These are phyloP conservation scores for Gossypioides kirkii DNA, from an alignment of 345 rosid genomes.

Conservation along the genomic window DNA sequence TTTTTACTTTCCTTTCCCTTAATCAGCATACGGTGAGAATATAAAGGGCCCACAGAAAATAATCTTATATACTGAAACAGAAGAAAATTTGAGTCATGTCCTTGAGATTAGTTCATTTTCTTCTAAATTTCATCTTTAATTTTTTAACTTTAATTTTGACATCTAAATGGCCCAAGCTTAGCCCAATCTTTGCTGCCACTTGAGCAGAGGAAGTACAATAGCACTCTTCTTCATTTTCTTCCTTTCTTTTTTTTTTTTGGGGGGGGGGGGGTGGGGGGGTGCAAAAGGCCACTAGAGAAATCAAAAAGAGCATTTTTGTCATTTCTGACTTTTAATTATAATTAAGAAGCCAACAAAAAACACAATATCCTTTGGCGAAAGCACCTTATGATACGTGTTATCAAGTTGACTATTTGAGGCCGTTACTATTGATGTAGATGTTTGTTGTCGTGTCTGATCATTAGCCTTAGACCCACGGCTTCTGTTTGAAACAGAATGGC, in stretches of 20 bases:
- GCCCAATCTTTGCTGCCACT: not conserved
- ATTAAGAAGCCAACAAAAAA: not conserved
- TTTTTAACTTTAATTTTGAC: not conserved
- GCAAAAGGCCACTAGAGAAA: not conserved
- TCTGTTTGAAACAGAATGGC: conserved; percentile 55
- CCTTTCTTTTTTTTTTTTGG: too few species aligned
- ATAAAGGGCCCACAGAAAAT: not conserved
- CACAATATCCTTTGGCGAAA: conserved; percentile 8
- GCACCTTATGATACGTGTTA: conserved; percentile 58
- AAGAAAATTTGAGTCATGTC: not conserved
- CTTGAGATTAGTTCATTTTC: not conserved
- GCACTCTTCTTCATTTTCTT: not conserved
- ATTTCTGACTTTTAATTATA: not conserved
- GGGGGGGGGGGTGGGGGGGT: too few species aligned
- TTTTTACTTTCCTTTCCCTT: not conserved
- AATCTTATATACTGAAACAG: not conserved
- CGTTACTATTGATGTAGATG: conserved; percentile 36
- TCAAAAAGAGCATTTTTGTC: not conserved
- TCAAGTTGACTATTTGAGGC: conserved; percentile 63
- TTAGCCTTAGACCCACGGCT: conserved; percentile 76
- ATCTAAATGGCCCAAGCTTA: not conserved
- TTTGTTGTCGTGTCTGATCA: conserved; percentile 53
- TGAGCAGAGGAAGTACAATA: not conserved
- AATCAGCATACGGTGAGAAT: not conserved
- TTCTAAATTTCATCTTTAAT: not conserved